phyloP scores from a whole-genome alignment of 352 stramenopile species.

The Elongisporangium undulatum region DNA sequence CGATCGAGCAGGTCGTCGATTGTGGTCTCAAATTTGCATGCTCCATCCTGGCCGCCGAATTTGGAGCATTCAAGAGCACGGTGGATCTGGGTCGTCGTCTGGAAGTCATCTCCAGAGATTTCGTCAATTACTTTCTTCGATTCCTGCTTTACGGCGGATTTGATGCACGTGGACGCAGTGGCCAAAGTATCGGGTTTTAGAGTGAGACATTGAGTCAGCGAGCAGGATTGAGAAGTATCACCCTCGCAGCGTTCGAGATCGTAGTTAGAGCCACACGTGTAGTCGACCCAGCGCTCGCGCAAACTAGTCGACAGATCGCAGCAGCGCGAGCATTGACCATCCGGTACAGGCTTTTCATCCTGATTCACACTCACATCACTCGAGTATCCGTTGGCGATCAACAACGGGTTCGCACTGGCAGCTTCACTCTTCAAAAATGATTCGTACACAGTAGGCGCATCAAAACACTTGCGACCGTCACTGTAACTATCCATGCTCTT shows the following conservation, averaged over 20 bases:
- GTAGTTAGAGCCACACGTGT: constrained; percentile 48
- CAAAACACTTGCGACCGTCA: constrained; percentile 28
- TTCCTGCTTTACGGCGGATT: constrained; percentile 11
- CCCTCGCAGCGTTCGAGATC: constrained; percentile 34
- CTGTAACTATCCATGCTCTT: constrained; percentile 4
- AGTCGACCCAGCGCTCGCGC: constrained; percentile 63
- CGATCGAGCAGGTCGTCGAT: constrained; percentile 36
- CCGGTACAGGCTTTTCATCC: constrained; percentile 21
- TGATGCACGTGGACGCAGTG: constrained; percentile 25
- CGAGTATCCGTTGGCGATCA: neutral
- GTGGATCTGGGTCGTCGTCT: constrained; percentile 61
- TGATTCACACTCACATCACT: constrained; percentile 11
- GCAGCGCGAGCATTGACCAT: constrained; percentile 38
- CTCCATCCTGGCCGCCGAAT: constrained; percentile 18
- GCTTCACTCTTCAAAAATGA: constrained; percentile 16
- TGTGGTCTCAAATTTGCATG: constrained; percentile 30
- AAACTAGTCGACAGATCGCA: constrained; percentile 37
- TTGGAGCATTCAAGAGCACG: constrained; percentile 41
- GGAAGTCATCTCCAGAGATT: constrained; percentile 28
- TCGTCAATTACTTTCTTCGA: constrained; percentile 34
- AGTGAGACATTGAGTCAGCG: constrained; percentile 51
- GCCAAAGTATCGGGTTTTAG: constrained; percentile 48
- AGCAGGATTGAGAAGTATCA: constrained; percentile 20
- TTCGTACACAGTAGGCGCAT: constrained; percentile 11
- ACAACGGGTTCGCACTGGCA: constrained; percentile 34